Conservation (phyloP, 441 rosid species). For the Pelargonium australe region DNA sequence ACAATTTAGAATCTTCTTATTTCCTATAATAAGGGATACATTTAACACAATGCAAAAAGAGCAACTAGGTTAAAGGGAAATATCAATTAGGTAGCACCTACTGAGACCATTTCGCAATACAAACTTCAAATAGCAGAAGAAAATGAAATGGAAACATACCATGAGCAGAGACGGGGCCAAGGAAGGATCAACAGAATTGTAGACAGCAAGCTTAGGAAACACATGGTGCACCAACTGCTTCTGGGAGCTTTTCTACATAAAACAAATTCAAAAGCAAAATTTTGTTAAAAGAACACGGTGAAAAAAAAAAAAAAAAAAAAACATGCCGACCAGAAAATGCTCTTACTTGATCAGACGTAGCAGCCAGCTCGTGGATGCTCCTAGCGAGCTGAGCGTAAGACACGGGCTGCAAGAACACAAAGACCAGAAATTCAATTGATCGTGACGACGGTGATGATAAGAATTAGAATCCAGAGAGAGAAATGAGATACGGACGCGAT, state of each 20-base stretch:
- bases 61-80: not conserved
- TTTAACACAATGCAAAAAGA: not conserved
- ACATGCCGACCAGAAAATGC: slow-evolving; percentile 8
- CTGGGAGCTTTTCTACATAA: slow-evolving; percentile 78
- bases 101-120: not conserved
- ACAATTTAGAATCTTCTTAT: not conserved
- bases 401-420: slow-evolving; percentile 62
- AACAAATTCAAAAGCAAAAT: slow-evolving; percentile 11
- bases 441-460: too few species aligned
- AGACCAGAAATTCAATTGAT: not conserved
- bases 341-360: slow-evolving; percentile 86
- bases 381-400: slow-evolving; percentile 96
- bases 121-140: slow-evolving; percentile 4
- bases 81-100: not conserved
- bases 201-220: slow-evolving; percentile 95
- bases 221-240: slow-evolving; percentile 87
- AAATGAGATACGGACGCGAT: not conserved
- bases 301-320: not conserved
- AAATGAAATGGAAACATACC: slow-evolving; percentile 43
- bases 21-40: not conserved
- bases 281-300: not conserved
- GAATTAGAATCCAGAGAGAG: not conserved
- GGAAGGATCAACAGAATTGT: slow-evolving; percentile 98
- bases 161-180: slow-evolving; percentile 98
- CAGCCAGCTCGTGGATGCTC: slow-evolving; percentile 96